phyloP scores from a whole-genome alignment of 352 stramenopile species.

The Halophytophthora batemanensis region DNA sequence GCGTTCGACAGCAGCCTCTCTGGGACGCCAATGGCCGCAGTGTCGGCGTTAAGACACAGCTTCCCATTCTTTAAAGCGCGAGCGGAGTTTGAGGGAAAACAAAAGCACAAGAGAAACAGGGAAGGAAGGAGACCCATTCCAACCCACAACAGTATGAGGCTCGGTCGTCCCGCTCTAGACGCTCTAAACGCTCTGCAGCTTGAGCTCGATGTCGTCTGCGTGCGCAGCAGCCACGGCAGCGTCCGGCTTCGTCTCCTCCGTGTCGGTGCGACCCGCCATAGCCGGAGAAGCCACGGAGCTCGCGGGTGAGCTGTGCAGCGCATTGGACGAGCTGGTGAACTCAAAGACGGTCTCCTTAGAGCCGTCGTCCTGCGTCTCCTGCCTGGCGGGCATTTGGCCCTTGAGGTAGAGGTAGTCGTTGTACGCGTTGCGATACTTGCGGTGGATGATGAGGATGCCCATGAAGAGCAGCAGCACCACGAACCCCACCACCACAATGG shows the following conservation, averaged over 20 bases:
- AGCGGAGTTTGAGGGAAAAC: not conserved
- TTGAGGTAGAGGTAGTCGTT: constrained; percentile 85
- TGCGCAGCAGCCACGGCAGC: constrained; percentile 24
- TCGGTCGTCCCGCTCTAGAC: constrained; percentile 14
- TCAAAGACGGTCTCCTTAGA: constrained; percentile 77
- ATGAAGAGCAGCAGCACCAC: constrained; percentile 69
- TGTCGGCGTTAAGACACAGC: constrained; percentile 26
- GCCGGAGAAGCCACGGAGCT: constrained; percentile 16
- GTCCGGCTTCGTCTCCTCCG: constrained; percentile 21
- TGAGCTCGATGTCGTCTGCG: constrained; percentile 30
- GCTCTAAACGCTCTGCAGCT: constrained; percentile 32
- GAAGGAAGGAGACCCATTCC: no score
- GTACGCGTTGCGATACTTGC: constrained; percentile 77
- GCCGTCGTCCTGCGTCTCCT: constrained; percentile 49
- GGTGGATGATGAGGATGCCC: constrained; percentile 62
- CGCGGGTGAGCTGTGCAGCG: constrained; percentile 44
- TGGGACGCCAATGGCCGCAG: constrained; percentile 60
- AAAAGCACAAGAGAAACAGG: constrained; percentile 3
- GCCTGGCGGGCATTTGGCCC: constrained; percentile 61
- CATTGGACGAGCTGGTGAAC: constrained; percentile 58
- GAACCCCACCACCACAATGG: constrained; percentile 55
- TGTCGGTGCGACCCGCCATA: constrained; percentile 3
- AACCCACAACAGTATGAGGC: no score
- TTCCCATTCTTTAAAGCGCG: constrained; percentile 1
- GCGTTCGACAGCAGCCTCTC: constrained; percentile 19